A percentile compares a stretch with the other conserved stretches of the same genome.
These are phyloP conservation scores for Candida xyloterini DNA, from an alignment of 805 yeast genomes.

Conservation along the genomic window DNA sequence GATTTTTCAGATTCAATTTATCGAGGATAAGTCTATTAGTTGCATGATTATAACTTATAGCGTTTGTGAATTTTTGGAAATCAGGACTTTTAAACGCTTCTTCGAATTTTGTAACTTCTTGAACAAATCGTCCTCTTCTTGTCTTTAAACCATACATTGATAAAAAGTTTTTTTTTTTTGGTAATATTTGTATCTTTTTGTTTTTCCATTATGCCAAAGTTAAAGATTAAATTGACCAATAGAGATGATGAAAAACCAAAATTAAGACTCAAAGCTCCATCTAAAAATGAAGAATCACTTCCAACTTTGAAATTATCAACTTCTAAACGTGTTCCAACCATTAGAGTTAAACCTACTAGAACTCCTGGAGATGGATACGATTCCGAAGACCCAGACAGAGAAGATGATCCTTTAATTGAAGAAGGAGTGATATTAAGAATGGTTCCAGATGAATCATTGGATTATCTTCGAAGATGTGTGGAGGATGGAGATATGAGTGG, in stretches of 20 bases:
- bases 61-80: constrained; percentile 10
- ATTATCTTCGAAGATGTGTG: constrained; percentile 69
- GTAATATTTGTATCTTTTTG: background rate
- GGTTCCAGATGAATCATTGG: constrained; percentile 64
- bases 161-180: background rate
- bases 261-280: constrained; percentile 24
- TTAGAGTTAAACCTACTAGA: constrained; percentile 57
- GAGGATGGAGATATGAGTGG: constrained; percentile 73
- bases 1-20: constrained; percentile 39
- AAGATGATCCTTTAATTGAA: constrained; percentile 90
- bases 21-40: constrained; percentile 39
- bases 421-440: constrained; percentile 81
- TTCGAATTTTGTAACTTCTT: constrained; percentile 7
- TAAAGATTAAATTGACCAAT: constrained; percentile 23
- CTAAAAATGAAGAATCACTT: constrained; percentile 3
- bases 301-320: constrained; percentile 39
- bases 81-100: constrained; percentile 9
- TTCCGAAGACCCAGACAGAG: constrained; percentile 93
- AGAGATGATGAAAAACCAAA: constrained; percentile 23
- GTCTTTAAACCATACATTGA: background rate
- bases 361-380: constrained; percentile 95
- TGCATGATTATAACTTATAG: constrained; percentile 13
- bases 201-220: constrained; percentile 20
- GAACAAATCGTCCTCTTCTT: constrained; percentile 1
- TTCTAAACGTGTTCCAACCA: constrained; percentile 38